Evolutionary conservation across 2,329 filamentous ascomycete species (phyloP).

Genomic region (Talaromyces sp.): DNA sequence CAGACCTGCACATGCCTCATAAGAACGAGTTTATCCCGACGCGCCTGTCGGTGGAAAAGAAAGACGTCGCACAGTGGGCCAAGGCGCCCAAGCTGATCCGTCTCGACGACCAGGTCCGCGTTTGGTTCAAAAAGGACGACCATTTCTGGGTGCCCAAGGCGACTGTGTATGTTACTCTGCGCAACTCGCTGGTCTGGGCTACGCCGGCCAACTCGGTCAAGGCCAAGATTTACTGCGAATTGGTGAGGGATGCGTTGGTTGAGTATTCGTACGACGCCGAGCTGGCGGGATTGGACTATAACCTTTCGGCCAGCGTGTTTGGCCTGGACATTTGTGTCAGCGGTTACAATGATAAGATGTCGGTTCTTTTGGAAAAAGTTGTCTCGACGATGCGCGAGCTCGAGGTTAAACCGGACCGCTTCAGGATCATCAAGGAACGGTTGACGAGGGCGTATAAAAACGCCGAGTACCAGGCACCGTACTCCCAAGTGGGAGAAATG

Average conservation of each 20-base stretch:
- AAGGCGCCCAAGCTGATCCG: slow-evolving; percentile 75
- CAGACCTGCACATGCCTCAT: slow-evolving; percentile 78
- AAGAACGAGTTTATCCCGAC: slow-evolving; percentile 95
- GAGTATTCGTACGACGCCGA: slow-evolving; percentile 97
- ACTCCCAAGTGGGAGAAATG: slow-evolving; percentile 79
- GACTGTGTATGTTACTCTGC: slow-evolving; percentile 73
- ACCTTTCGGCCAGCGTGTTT: slow-evolving; percentile 63
- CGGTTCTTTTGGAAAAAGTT: slow-evolving; percentile 85
- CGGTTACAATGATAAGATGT: slow-evolving; percentile 95
- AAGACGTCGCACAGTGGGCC: slow-evolving; percentile 70
- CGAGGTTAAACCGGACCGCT: slow-evolving; percentile 78
- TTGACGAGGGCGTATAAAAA: slow-evolving; percentile 73
- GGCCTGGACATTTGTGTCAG: slow-evolving; percentile 74
- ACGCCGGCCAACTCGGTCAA: slow-evolving; percentile 76
- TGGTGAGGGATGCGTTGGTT: slow-evolving; percentile 81
- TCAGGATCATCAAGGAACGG: slow-evolving; percentile 85
- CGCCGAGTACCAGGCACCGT: slow-evolving; percentile 81
- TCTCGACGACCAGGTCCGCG: slow-evolving; percentile 72
- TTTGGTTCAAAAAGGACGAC: slow-evolving; percentile 99
- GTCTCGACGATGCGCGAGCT: slow-evolving; percentile 77
- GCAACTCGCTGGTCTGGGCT: slow-evolving; percentile 71
- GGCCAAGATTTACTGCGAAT: slow-evolving; percentile 71
- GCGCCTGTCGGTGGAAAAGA: slow-evolving; percentile 90
- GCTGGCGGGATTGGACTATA: slow-evolving; percentile 81
- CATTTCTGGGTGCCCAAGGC: slow-evolving; percentile 97